Percentiles rank a stretch among this genome's conserved stretches.
Evolutionary conservation across 2,329 filamentous ascomycete species (phyloP).

Genomic region (Talaromyces amestolkiae): DNA sequence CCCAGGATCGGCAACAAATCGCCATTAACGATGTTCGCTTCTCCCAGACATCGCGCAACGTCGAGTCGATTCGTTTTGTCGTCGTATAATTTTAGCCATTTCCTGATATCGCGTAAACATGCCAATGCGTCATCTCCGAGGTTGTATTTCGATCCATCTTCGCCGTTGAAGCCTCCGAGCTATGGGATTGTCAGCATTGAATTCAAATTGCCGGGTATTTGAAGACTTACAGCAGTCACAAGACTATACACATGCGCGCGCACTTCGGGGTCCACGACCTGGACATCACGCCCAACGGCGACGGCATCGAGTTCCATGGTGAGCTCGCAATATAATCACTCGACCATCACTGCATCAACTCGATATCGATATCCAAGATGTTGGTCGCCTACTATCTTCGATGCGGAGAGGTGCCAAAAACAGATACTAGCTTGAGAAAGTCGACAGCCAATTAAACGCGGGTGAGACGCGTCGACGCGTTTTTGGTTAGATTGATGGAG

Average conservation of each 20-base stretch:
- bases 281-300: slow-evolving; percentile 45
- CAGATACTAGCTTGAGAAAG: not conserved
- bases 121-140: slow-evolving; percentile 91
- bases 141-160: slow-evolving; percentile 78
- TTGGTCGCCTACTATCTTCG: not conserved
- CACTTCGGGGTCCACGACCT: slow-evolving; percentile 82
- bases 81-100: slow-evolving; percentile 93
- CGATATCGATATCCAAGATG: not conserved
- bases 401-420: not conserved
- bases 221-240: slow-evolving; percentile 74
- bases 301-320: slow-evolving; percentile 44
- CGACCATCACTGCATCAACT: slow-evolving; percentile 15
- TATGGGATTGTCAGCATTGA: slow-evolving; percentile 40
- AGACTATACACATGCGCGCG: slow-evolving; percentile 91
- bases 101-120: slow-evolving; percentile 86
- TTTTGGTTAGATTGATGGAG: slow-evolving; percentile 7
- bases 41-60: slow-evolving; percentile 85
- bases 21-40: slow-evolving; percentile 86
- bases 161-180: slow-evolving; percentile 79
- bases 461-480: slow-evolving; percentile 32
- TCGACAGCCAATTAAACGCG: slow-evolving; percentile 27
- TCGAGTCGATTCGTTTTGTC: slow-evolving; percentile 92
- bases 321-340: slow-evolving; percentile 21
- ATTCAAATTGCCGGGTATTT: not conserved
- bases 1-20: slow-evolving; percentile 88